Percentiles rank a stretch among this genome's conserved stretches.
Conservation (phyloP, 495 filamentous ascomycete genomes). For the Rhypophila decipiens region DNA sequence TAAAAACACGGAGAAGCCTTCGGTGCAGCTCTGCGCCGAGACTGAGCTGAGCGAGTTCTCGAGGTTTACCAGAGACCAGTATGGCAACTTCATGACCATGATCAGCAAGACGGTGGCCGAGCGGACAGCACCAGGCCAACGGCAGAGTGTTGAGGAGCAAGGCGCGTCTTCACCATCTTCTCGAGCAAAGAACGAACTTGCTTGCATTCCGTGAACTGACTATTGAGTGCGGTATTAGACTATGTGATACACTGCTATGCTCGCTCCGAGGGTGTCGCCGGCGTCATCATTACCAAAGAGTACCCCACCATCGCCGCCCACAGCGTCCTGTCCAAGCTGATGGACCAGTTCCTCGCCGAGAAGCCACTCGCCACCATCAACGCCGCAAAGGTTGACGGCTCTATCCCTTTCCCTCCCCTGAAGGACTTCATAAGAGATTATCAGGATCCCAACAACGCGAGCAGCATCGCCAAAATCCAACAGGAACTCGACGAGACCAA, state of each 20-base stretch:
- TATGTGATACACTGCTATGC: constrained; percentile 88
- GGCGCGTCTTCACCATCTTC: constrained; percentile 35
- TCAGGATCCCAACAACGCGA: constrained; percentile 82
- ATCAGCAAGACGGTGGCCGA: constrained; percentile 70
- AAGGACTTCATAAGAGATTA: constrained; percentile 82
- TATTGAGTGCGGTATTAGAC: constrained; percentile 29
- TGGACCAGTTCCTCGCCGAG: constrained; percentile 85
- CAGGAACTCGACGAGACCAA: constrained; percentile 97
- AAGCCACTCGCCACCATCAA: constrained; percentile 65
- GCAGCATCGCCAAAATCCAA: constrained; percentile 91
- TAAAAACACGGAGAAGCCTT: constrained; percentile 51
- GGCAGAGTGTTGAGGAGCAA: constrained; percentile 89
- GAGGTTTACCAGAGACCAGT: constrained; percentile 67
- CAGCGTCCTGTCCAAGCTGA: constrained; percentile 81
- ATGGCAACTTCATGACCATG: constrained; percentile 63
- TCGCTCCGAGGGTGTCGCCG: constrained; percentile 78
- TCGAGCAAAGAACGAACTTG: background rate
- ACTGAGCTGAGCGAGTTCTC: constrained; percentile 76
- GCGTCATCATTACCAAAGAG: constrained; percentile 81
- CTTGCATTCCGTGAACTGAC: background rate
- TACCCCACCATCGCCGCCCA: constrained; percentile 92
- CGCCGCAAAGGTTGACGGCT: constrained; percentile 40
- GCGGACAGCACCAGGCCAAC: constrained; percentile 74
- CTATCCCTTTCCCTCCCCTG: constrained; percentile 59
- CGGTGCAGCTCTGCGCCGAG: constrained; percentile 73